These are phyloP conservation scores for Euptelea pleiosperma DNA, from an alignment of 164 flowering plant species.

Conservation along the genomic window DNA sequence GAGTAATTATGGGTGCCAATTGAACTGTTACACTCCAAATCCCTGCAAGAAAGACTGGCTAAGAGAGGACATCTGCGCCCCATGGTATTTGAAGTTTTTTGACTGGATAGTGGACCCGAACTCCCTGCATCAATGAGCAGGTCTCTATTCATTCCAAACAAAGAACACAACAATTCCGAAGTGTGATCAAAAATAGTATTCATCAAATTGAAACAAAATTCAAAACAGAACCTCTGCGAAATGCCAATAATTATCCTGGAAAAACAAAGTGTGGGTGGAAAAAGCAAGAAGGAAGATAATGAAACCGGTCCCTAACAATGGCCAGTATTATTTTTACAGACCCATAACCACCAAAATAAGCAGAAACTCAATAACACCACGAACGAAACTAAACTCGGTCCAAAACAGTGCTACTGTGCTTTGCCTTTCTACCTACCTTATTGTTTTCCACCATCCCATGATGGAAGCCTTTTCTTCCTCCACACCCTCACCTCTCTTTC, in stretches of 20 bases:
- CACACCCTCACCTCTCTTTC: too few species aligned
- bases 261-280: background rate
- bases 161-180: too few species aligned
- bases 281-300: background rate
- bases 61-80: too few species aligned
- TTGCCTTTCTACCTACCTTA: constrained; percentile 11
- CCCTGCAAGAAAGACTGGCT: too few species aligned
- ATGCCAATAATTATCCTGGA: background rate
- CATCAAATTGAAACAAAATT: background rate
- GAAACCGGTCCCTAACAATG: background rate
- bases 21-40: too few species aligned
- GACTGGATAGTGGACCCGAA: too few species aligned
- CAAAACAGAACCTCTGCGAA: background rate
- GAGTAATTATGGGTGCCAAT: too few species aligned
- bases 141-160: too few species aligned
- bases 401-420: background rate
- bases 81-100: too few species aligned
- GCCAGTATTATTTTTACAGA: constrained; percentile 9
- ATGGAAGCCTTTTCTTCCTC: too few species aligned
- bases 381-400: background rate
- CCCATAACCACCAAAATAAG: background rate
- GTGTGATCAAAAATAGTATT: background rate
- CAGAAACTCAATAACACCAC: background rate
- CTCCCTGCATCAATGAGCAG: too few species aligned
- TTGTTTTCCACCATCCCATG: background rate